A percentile compares a stretch with the other conserved stretches of the same genome.
phyloP scores from a whole-genome alignment of 75 land plant genomes.

The Pinus albicaulis region DNA sequence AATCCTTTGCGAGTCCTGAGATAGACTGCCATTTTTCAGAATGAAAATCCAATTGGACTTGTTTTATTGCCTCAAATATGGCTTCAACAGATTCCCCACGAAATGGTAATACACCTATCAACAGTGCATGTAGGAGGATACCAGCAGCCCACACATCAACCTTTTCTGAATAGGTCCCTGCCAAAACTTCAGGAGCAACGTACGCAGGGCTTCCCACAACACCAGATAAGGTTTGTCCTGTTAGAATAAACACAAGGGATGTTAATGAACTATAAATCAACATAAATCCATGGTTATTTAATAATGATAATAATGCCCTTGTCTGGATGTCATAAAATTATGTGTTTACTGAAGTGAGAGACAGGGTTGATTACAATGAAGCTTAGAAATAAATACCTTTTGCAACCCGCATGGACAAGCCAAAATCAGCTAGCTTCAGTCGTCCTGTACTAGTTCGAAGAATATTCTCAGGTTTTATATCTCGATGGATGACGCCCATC shows the following conservation, averaged over 20 bases:
- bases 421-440: slow-evolving; percentile 87
- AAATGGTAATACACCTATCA: slow-evolving; percentile 70
- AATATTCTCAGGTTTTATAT: slow-evolving; percentile 85
- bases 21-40: slow-evolving; percentile 51
- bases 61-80: slow-evolving; percentile 81
- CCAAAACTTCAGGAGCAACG: slow-evolving; percentile 83
- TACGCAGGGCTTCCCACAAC: slow-evolving; percentile 85
- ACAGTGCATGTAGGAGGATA: slow-evolving; percentile 65
- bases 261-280: neutral
- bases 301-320: neutral
- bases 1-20: slow-evolving; percentile 60
- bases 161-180: slow-evolving; percentile 68
- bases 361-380: neutral
- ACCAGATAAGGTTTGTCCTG: slow-evolving; percentile 72
- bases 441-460: slow-evolving; percentile 45
- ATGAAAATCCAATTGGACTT: slow-evolving; percentile 51
- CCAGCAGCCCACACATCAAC: slow-evolving; percentile 89
- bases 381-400: slow-evolving; percentile 38
- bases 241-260: neutral
- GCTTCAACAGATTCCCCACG: slow-evolving; percentile 60
- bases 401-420: slow-evolving; percentile 60
- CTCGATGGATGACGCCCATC: slow-evolving; percentile 82
- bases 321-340: neutral
- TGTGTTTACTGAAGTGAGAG: neutral
- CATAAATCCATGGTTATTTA: neutral